phyloP scores from a whole-genome alignment of 2,329 filamentous ascomycete genomes.

The Dactylellina parvicollis region DNA sequence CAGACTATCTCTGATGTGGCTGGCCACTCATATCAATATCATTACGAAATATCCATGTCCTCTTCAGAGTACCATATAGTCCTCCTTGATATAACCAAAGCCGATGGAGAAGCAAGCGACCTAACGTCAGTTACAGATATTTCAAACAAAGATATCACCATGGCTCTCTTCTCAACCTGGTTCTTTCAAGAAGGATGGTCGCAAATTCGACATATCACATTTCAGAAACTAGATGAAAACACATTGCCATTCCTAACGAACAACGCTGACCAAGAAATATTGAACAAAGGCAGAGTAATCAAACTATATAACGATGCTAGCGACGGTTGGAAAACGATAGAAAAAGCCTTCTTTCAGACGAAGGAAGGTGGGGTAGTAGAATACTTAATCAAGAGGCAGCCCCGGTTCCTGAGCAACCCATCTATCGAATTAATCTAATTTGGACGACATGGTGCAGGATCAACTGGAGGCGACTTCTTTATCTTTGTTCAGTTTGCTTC shows the following conservation, averaged over 20 bases:
- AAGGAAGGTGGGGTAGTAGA: background rate
- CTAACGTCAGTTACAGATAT: too few species aligned
- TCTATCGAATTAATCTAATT: background rate
- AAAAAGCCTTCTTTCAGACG: background rate
- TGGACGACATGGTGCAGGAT: background rate
- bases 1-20: background rate
- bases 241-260: background rate
- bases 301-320: background rate
- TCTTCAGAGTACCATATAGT: conserved; percentile 10
- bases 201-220: conserved; percentile 5
- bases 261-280: background rate
- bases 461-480: background rate
- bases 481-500: background rate
- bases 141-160: background rate
- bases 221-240: background rate
- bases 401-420: background rate
- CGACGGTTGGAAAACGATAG: background rate
- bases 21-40: background rate
- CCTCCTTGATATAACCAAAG: too few species aligned
- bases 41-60: conserved; percentile 9
- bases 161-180: conserved; percentile 3
- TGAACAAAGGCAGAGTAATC: background rate
- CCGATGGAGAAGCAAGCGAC: too few species aligned
- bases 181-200: conserved; percentile 21
- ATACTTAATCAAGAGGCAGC: background rate